Evolutionary conservation across 768 basidiomycete species (phyloP).

Genomic region (Leccinum fibrillosum): DNA sequence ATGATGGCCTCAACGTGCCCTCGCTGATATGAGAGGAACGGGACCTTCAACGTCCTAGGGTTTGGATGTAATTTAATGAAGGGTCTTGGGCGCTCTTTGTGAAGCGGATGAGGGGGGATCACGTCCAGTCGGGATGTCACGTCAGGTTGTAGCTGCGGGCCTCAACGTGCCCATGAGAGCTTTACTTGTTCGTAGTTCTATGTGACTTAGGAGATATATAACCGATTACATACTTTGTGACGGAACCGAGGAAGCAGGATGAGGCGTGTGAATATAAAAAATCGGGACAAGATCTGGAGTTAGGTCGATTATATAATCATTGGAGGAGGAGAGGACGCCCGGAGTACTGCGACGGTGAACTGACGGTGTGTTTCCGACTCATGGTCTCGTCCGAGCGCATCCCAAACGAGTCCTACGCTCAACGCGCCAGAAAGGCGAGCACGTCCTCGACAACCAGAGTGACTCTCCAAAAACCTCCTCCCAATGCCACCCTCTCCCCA

Average conservation of each 20-base stretch:
- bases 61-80: constrained; percentile 48
- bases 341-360: constrained; percentile 20
- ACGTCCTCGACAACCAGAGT: constrained; percentile 2
- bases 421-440: constrained; percentile 47
- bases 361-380: constrained; percentile 20
- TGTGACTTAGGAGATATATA: neutral
- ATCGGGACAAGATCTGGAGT: constrained; percentile 15
- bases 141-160: constrained; percentile 22
- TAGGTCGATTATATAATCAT: constrained; percentile 19
- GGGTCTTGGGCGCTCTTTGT: constrained; percentile 45
- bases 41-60: constrained; percentile 67
- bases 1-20: constrained; percentile 80
- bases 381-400: constrained; percentile 35
- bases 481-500: neutral
- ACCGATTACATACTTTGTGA: neutral
- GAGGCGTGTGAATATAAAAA: constrained; percentile 8
- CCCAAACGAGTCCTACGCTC: constrained; percentile 55
- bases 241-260: neutral
- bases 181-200: neutral
- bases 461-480: neutral
- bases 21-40: constrained; percentile 52
- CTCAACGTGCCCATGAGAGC: constrained; percentile 35
- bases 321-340: constrained; percentile 8
- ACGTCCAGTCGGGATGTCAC: constrained; percentile 13
- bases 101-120: constrained; percentile 18